phyloP scores from a whole-genome alignment of 73 alveolate species.

The Halteria grandinella region DNA sequence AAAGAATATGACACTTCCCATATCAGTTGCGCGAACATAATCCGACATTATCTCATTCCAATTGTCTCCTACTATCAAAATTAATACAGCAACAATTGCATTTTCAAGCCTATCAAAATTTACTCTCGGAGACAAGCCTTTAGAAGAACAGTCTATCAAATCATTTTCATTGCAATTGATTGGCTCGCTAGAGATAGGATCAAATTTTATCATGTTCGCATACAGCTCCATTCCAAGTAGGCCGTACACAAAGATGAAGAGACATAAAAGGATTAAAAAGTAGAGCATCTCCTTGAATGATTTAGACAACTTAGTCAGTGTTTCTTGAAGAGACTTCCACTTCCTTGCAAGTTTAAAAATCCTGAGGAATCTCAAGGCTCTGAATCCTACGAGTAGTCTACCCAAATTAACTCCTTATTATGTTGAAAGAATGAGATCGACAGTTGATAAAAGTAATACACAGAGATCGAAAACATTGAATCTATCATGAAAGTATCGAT shows the following conservation, averaged over 20 bases:
- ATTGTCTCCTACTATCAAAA: conserved; percentile 56
- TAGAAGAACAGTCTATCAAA: too few relatives aligned
- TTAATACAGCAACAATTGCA: conserved; percentile 55
- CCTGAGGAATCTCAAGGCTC: conserved; percentile 68
- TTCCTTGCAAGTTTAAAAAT: conserved; percentile 66
- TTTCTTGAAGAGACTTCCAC: conserved; percentile 60
- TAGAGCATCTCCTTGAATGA: conserved; percentile 54
- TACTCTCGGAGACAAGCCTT: conserved; percentile 28
- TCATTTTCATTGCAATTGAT: too few relatives aligned
- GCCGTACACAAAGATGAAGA: conserved; percentile 59
- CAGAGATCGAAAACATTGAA: conserved; percentile 61
- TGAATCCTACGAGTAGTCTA: conserved; percentile 50
- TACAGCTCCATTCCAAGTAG: conserved; percentile 78
- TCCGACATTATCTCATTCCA: conserved; percentile 63
- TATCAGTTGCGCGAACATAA: conserved; percentile 45
- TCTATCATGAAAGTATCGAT: conserved; percentile 35
- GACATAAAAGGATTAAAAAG: conserved; percentile 57
- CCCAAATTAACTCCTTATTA: conserved; percentile 15
- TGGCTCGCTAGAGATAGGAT: too few relatives aligned
- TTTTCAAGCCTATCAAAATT: conserved; percentile 57
- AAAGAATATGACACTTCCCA: conserved; percentile 49
- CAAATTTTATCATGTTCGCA: conserved; percentile 63
- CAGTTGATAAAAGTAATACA: conserved; percentile 40
- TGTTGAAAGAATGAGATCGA: conserved; percentile 41
- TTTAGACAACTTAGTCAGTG: conserved; percentile 40